These are phyloP conservation scores for Herpetomonas samuelpessoai DNA, from an alignment of 208 protist genomes.

Conservation along the genomic window DNA sequence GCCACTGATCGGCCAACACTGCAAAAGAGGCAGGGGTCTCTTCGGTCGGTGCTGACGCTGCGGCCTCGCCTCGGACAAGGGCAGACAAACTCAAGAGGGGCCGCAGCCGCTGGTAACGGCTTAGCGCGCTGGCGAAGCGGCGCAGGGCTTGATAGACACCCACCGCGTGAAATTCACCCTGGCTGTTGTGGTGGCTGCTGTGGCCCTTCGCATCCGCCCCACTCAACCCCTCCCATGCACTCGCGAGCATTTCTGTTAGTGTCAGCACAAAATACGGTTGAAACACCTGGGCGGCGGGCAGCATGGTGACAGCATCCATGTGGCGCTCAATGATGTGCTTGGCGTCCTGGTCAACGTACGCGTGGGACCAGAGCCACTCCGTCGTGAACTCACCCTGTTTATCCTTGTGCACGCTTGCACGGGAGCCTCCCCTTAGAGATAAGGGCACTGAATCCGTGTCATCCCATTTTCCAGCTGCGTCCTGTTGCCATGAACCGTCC, in stretches of 20 bases:
- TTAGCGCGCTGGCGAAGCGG: constrained; percentile 56
- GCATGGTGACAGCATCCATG: too few relatives aligned
- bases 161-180: constrained; percentile 40
- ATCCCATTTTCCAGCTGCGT: too few relatives aligned
- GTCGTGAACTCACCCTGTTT: too few relatives aligned
- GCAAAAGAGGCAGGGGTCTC: not conserved
- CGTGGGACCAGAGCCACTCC: too few relatives aligned
- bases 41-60: not conserved
- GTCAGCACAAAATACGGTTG: too few relatives aligned
- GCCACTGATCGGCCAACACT: not conserved
- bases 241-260: constrained; percentile 6
- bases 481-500: too few relatives aligned
- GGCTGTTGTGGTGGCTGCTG: not conserved
- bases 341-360: too few relatives aligned
- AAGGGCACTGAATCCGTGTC: too few relatives aligned
- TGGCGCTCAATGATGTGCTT: too few relatives aligned
- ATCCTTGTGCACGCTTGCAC: too few relatives aligned
- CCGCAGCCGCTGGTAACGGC: constrained; percentile 41
- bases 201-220: not conserved
- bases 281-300: too few relatives aligned
- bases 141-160: constrained; percentile 57
- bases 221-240: constrained; percentile 2
- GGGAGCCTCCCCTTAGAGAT: too few relatives aligned
- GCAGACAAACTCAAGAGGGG: constrained; percentile 50
- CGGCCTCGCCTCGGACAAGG: constrained; percentile 24